Base-by-base conservation (phyloP, 2,329 filamentous ascomycete species). In the Ceratocystiopsis minuta region DNA sequence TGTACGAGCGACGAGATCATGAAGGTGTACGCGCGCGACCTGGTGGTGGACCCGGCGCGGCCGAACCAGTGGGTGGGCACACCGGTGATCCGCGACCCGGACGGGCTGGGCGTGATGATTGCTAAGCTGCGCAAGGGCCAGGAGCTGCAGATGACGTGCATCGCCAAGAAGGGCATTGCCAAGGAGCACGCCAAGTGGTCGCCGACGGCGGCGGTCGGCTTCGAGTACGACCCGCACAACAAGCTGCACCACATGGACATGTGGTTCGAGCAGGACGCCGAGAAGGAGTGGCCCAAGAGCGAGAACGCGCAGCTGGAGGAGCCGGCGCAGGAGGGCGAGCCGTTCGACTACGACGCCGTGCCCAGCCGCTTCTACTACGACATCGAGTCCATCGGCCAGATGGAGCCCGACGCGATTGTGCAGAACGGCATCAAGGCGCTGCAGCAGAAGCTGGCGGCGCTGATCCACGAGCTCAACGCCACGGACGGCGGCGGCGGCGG, bases 121-220 rank as follows among this genome's bases (percentile, higher is more conserved):
- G 83, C 81, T 54, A 96, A 96, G 67, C 65, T 98, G 55, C 72
- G 88, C 45, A 80, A 79, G 55, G 85, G 81, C 3, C 90, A 98
- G 62, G 86, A 94, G 60, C 65, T 98, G 46, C 80, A 85, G 58
- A 74, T 98, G 55, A 82, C 75, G 47, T 96, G 88, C 57, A 81
- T 95, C 50, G 90, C 88, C 40, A 95, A 94, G 69, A 96, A 96
- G 69, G 90, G 90, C 1, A 96, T 96, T 49, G 87, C 88, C 34
- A 98, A 98, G 67, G 90, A 98, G 60, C 90, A 98, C 61, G 84
- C 90, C 11, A 98, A 98, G 61, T 98, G 90, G 90, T 82, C 85
- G 54, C 87, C 90, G 2, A 88, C 83, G 33, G 73, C 86, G 35
- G 90, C 90, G 4, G 78, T 98, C 35, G 87, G 85, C 18, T 98